A percentile compares a stretch with the other conserved stretches of the same genome.
These are phyloP conservation scores for Lentinus brumalis DNA, from an alignment of 768 basidiomycete species.

Conservation along the genomic window DNA sequence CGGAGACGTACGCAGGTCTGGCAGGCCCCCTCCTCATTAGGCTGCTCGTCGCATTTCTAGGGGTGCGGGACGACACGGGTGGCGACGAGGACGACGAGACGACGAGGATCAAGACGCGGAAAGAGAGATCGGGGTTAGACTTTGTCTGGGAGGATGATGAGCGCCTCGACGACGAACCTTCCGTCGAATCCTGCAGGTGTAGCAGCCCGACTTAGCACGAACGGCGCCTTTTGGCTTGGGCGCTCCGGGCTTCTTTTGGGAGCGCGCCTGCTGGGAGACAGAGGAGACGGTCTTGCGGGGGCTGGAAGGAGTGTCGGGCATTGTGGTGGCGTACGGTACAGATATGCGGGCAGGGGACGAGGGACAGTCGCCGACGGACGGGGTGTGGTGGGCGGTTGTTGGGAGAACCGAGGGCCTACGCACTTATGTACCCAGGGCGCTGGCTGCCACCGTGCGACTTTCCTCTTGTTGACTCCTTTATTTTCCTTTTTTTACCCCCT, in stretches of 20 bases:
- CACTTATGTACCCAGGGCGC: slow-evolving; percentile 37
- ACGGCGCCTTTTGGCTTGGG: slow-evolving; percentile 80
- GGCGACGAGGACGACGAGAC: slow-evolving; percentile 12
- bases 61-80: slow-evolving; percentile 10
- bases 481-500: slow-evolving; percentile 20
- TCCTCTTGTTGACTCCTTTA: slow-evolving; percentile 20
- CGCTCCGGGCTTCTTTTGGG: slow-evolving; percentile 48
- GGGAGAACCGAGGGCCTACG: slow-evolving; percentile 32
- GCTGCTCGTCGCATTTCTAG: slow-evolving; percentile 85
- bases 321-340: slow-evolving; percentile 23
- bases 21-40: slow-evolving; percentile 62
- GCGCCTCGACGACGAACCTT: slow-evolving; percentile 52
- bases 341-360: slow-evolving; percentile 5
- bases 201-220: slow-evolving; percentile 87
- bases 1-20: slow-evolving; percentile 77
- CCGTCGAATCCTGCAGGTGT: slow-evolving; percentile 83
- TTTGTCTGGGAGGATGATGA: slow-evolving; percentile 16
- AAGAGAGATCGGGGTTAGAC: slow-evolving; percentile 19
- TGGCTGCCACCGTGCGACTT: slow-evolving; percentile 28
- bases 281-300: slow-evolving; percentile 35
- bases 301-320: slow-evolving; percentile 37
- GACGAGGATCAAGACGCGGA: slow-evolving; percentile 21
- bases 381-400: slow-evolving; percentile 27
- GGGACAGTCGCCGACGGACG: slow-evolving; percentile 19
- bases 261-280: slow-evolving; percentile 31